Conservation (phyloP, 2,329 filamentous ascomycete species). For the Bisporella sp. region DNA sequence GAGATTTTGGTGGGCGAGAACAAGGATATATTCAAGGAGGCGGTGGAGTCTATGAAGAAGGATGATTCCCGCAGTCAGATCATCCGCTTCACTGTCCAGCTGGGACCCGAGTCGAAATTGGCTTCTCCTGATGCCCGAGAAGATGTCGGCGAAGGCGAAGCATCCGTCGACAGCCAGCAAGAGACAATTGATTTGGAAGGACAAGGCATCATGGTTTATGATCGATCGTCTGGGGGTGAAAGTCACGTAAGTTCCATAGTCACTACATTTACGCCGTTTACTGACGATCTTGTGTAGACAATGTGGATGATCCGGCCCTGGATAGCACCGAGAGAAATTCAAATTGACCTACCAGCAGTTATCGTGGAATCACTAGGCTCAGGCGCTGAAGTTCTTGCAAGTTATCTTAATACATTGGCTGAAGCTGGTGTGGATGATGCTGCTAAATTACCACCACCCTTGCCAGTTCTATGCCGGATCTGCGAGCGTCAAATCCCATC, state of each 20-base stretch:
- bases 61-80: slow-evolving; percentile 92
- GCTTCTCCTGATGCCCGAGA: slow-evolving; percentile 32
- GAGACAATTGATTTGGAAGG: slow-evolving; percentile 76
- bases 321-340: slow-evolving; percentile 81
- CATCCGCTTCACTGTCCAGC: slow-evolving; percentile 68
- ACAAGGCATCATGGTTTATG: slow-evolving; percentile 97
- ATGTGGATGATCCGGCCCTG: slow-evolving; percentile 99
- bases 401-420: slow-evolving; percentile 83
- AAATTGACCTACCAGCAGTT: slow-evolving; percentile 83
- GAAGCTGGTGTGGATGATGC: slow-evolving; percentile 75
- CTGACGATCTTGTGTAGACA: slow-evolving; percentile 49
- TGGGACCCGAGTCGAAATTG: slow-evolving; percentile 64
- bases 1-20: slow-evolving; percentile 75
- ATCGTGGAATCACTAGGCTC: slow-evolving; percentile 92
- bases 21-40: slow-evolving; percentile 71
- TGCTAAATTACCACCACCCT: slow-evolving; percentile 69
- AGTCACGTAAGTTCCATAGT: slow-evolving; percentile 66
- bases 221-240: slow-evolving; percentile 75
- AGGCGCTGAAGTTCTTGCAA: slow-evolving; percentile 88
- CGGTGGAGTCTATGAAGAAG: slow-evolving; percentile 80
- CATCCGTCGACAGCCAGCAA: slow-evolving; percentile 25
- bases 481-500: slow-evolving; percentile 95
- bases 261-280: slow-evolving; percentile 1
- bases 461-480: slow-evolving; percentile 87
- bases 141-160: slow-evolving; percentile 16